Percentiles rank a stretch among this genome's conserved stretches.
These are phyloP conservation scores for Mollisiaceae sp. DNA, from an alignment of 2,329 filamentous ascomycete species.

Conservation along the genomic window DNA sequence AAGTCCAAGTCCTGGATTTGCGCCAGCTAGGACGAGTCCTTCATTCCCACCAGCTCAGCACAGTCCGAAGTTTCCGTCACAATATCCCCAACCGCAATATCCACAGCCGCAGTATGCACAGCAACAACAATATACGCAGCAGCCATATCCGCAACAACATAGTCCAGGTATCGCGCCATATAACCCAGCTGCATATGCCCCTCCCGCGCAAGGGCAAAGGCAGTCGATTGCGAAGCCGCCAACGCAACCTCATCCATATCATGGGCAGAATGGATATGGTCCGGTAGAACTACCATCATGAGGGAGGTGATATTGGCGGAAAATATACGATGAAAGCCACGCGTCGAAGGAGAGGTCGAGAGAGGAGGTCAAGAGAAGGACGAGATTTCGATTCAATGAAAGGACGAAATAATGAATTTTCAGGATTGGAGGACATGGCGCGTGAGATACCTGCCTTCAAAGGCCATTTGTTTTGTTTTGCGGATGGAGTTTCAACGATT, in stretches of 20 bases:
- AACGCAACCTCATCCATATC: background rate
- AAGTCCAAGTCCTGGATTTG: constrained; percentile 7
- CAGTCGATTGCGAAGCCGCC: background rate
- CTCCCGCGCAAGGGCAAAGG: background rate
- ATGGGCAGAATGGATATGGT: constrained; percentile 1
- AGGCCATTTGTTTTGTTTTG: constrained; percentile 5
- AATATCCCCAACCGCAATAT: background rate
- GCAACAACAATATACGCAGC: background rate
- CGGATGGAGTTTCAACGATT: background rate
- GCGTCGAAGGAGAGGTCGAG: background rate
- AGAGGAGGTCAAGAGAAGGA: background rate
- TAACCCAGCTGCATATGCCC: constrained; percentile 7
- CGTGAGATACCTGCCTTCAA: constrained; percentile 8
- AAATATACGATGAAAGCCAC: background rate
- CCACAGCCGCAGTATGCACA: background rate
- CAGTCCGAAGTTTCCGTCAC: background rate
- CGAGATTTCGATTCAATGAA: background rate
- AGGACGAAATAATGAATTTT: background rate
- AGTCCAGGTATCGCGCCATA: constrained; percentile 4
- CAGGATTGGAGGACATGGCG: background rate
- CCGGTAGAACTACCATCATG: background rate
- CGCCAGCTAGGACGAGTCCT: constrained; percentile 3
- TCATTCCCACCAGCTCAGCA: background rate
- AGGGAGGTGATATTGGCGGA: background rate
- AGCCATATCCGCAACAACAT: constrained; percentile 2